Conservation (phyloP, 805 yeast species). For the Saccharomycopsis amapae region DNA sequence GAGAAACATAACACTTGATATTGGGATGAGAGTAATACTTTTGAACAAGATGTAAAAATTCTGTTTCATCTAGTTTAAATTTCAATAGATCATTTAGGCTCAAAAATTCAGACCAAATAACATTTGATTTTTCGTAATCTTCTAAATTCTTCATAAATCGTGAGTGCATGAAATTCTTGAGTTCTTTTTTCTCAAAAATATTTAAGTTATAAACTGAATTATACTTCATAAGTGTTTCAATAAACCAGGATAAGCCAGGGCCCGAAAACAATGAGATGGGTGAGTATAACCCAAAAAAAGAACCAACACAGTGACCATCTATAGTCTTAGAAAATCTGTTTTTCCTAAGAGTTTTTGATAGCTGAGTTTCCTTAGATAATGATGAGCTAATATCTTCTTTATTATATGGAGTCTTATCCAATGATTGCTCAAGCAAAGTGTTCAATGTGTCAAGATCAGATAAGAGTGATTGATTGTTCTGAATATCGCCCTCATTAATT, state of each 20-base stretch:
- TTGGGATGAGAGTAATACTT: not conserved
- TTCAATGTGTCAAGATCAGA: conserved; percentile 1
- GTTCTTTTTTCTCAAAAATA: not conserved
- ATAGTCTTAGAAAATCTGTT: conserved; percentile 1
- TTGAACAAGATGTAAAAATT: conserved; percentile 1
- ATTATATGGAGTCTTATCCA: not conserved
- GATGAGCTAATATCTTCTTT: not conserved
- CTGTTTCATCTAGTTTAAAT: conserved; percentile 2
- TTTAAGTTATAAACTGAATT: not conserved
- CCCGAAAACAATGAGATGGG: conserved; percentile 4
- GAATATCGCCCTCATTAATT: conserved; percentile 1
- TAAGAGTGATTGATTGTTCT: conserved; percentile 1
- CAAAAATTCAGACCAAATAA: conserved; percentile 5
- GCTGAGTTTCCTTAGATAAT: conserved; percentile 4
- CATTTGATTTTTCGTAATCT: not conserved
- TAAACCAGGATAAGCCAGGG: conserved; percentile 7
- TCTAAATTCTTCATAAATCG: conserved; percentile 2
- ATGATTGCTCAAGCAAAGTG: conserved; percentile 2
- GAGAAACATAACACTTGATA: conserved; percentile 6
- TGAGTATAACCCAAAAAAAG: conserved; percentile 7
- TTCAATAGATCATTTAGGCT: not conserved
- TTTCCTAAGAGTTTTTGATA: conserved; percentile 1
- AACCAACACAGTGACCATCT: not conserved
- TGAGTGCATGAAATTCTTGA: not conserved
- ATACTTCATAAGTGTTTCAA: not conserved